Conservation (phyloP, 2,329 filamentous ascomycete genomes). For the Diaporthe sp. region DNA sequence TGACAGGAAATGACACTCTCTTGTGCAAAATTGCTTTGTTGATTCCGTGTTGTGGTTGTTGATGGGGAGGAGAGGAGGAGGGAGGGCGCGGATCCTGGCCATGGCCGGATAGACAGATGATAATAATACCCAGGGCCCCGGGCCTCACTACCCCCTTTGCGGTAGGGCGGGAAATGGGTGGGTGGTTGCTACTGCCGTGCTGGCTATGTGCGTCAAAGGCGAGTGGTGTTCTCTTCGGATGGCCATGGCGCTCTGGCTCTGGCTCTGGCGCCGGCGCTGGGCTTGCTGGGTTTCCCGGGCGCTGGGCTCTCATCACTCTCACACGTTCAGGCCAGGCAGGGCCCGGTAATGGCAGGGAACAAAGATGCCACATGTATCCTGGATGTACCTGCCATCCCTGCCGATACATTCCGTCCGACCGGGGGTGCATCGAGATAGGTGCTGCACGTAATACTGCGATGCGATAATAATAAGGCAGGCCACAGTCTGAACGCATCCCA, state of each 20-base stretch:
- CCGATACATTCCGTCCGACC: constrained; percentile 28
- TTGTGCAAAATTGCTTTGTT: constrained; percentile 58
- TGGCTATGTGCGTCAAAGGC: constrained; percentile 15
- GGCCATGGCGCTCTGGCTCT: constrained; percentile 30
- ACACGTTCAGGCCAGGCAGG: constrained; percentile 7
- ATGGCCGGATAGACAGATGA: constrained; percentile 38
- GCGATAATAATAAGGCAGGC: not conserved
- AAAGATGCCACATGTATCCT: constrained; percentile 36
- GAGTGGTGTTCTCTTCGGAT: constrained; percentile 23
- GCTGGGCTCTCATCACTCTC: constrained; percentile 30
- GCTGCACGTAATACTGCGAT: constrained; percentile 27
- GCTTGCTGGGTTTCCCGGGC: constrained; percentile 4
- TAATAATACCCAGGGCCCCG: constrained; percentile 31
- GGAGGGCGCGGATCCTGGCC: constrained; percentile 50
- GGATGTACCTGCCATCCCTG: constrained; percentile 32
- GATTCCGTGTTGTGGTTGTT: constrained; percentile 63
- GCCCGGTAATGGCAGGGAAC: constrained; percentile 20
- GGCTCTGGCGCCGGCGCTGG: constrained; percentile 13
- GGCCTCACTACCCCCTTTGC: constrained; percentile 5
- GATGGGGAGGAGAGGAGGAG: constrained; percentile 57
- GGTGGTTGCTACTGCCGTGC: constrained; percentile 10
- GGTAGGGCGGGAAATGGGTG: constrained; percentile 7
- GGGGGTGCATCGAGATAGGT: constrained; percentile 9
- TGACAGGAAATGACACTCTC: constrained; percentile 71
- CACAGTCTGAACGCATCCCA: constrained; percentile 27